Evolutionary conservation across 139 green algal species (phyloP), one percentile per base, ranked within the genome.

Genomic region (Desmodesmus armatus): DNA sequence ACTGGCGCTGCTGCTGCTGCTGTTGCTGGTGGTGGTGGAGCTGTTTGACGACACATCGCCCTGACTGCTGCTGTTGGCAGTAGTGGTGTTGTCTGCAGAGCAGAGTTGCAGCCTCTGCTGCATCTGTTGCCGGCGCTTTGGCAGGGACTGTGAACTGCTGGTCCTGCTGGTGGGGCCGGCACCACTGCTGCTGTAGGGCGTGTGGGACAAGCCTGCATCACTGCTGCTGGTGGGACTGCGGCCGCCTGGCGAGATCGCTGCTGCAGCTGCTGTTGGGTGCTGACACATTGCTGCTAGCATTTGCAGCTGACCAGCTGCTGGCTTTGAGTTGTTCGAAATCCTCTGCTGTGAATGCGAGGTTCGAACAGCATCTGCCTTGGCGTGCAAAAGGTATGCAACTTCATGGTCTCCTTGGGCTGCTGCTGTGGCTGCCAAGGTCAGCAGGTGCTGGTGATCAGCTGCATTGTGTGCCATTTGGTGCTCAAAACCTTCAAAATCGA

Each of bases 361-460:
- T 17, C 41, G 47, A 0, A 69, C 47, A 23, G 53, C 3, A 25
- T 69, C 35, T 40, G 31, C 73, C 25, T 67, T 60, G 19, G 73
- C 73, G 37, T 80, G 67, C 3, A 80, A 27, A 49, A 47, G 67
- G 49, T 80, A 80, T 0, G 73, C 47, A 17, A 80, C 49, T 49
- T 80, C 73, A 69, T 47, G 37, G 39, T 80, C 73, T 11, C 73
- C 73, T 49, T 69, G 44, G 31, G 47, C 73, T 39, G 73, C 73
- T 80, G 73, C 73, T 67, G 73, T 49, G 33, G 47, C 47, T 31
- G 73, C 73, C 47, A 80, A 25, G 11, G 49, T 17, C 31, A 49
- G 31, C 29, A n/a, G n/a, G n/a, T n/a, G n/a, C n/a, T n/a, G n/a
- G n/a, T n/a, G n/a, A n/a, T n/a, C n/a, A n/a, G n/a, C n/a, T n/a